A percentile compares a stretch with the other conserved stretches of the same genome.
These are phyloP conservation scores for Raffaelea ambrosiae DNA, from an alignment of 2,329 filamentous ascomycete species.

Conservation along the genomic window DNA sequence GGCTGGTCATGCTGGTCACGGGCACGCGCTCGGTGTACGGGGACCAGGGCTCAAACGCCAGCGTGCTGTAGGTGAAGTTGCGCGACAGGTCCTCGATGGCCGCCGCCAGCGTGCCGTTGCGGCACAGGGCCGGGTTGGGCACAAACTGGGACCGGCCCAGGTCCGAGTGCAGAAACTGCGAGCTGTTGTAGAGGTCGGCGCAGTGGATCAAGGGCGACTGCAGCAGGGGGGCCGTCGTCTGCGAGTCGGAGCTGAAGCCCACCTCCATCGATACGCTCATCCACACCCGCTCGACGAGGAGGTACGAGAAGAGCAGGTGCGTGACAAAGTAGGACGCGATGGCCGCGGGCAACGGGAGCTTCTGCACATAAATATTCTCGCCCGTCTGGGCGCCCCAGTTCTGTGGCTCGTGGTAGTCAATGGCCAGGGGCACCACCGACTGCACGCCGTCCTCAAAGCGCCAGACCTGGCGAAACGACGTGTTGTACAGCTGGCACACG, in stretches of 20 bases:
- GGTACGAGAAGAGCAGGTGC: constrained; percentile 4
- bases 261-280: neutral
- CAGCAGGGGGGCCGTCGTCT: constrained; percentile 3
- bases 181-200: constrained; percentile 6
- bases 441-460: constrained; percentile 5
- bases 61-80: constrained; percentile 8
- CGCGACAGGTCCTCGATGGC: constrained; percentile 11
- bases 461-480: constrained; percentile 5
- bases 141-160: neutral
- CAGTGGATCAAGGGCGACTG: constrained; percentile 7
- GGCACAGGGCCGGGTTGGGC: neutral
- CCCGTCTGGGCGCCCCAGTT: neutral
- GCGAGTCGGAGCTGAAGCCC: neutral
- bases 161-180: neutral
- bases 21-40: neutral
- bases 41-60: constrained; percentile 5
- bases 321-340: neutral
- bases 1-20: neutral
- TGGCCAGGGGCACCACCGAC: constrained; percentile 1
- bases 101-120: constrained; percentile 7
- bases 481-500: constrained; percentile 12
- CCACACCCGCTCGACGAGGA: too few relatives aligned
- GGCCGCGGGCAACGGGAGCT: too few relatives aligned
- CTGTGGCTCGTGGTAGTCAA: constrained; percentile 1
- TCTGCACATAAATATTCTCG: too few relatives aligned